Base-by-base conservation (phyloP, 148 eudicot species). In the Heliosperma pusillum region DNA sequence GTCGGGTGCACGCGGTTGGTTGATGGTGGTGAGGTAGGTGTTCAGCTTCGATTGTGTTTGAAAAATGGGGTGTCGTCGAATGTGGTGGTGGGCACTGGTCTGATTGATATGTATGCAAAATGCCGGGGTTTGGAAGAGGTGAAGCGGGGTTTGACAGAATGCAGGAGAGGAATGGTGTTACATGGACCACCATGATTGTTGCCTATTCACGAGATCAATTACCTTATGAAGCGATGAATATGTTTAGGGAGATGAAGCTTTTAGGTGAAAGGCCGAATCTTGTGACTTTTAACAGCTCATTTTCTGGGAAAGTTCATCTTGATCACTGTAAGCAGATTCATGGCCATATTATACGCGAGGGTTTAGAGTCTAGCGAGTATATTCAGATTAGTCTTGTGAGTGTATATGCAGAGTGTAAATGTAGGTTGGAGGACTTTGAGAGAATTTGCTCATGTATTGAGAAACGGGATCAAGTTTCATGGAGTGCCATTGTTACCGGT, bases 401-500 rank as follows among this genome's bases (percentile, higher is more conserved):
- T 72, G 81, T 76, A 13, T 88, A 87, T 76, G 84, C 91, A 24
- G 85, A 82, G 45, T 85, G 86, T 58, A 74, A 75, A 29, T 66
- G 81, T 80, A 80, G 79, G 75, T 33, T 80, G 55, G 80, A 72
- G 25, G 89, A 85, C 59, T 82, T 87, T 52, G 44, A 71, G 30
- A 82, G 66, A 29, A 61, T 85, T 52, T 85, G 85, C 72, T 83
- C 73, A 10, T 52, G 12, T 66, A 52, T 90, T 27, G 52, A 70
- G 63, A 61, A 24, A 73, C 83, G 87, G 87, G 82, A 86, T 61
- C 87, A 88, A 58, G 77, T 88, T 68, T 76, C 94, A 60, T 88
- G 88, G 82, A 88, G 84, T 85, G 88, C 89, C n/a, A 80, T 82
- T 22, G 82, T 90, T 82, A 75, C 87, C 73, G 91, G 91, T 62